Evolutionary conservation across 2,329 filamentous ascomycete genomes (phyloP), one percentile per base, ranked within the genome.

Genomic region (Arthroderma sp.): DNA sequence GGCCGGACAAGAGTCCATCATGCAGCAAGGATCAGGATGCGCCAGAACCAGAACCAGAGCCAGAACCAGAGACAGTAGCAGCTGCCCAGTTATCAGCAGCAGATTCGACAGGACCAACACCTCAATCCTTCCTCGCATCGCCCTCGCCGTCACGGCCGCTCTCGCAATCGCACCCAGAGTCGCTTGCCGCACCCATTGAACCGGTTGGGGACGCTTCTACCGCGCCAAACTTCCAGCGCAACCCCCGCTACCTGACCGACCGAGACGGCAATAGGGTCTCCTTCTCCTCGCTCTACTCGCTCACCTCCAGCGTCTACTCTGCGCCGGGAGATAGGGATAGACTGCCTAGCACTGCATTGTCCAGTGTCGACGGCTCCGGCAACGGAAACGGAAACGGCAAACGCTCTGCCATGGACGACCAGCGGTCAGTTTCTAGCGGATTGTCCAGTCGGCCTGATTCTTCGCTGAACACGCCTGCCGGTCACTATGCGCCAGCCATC

Each of bases 211-310:
- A 51, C 25, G 25, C 44, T 17, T 38, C 51, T 25, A 11, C 17
- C 37, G 15, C 28, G 21, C 33, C 44, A 23, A 54, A n/a, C 43
- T 44, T 21, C 25, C 33, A 54, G 23, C 43, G 19, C 43, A 54
- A 49, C 35, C 56, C 57, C 55, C 59, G 57, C 37, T 54, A 31
- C 35, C n/a, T 57, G 31, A 55, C 57, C 38, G 57, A 59, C 31
- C 47, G 56, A 21, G 75, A 84, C 39, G 76, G 76, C 47, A 86
- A 87, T 65, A 82, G 87, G 54, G 76, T 86, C 67, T 90, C 86
- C 23, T 79, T 85, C 59, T 87, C 85, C 6, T 91, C 87, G 0
- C 74, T 88, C 54, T 86, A 86, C 66, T 88, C 86, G 33, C 72
- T 67, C 17, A 63, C 60, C 51, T 62, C 61, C 13, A 62, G 56